A percentile compares a stretch with the other conserved stretches of the same genome.
phyloP scores from a whole-genome alignment of 202 grass and related monocot genomes.

The Cymbopogon flexuosus region DNA sequence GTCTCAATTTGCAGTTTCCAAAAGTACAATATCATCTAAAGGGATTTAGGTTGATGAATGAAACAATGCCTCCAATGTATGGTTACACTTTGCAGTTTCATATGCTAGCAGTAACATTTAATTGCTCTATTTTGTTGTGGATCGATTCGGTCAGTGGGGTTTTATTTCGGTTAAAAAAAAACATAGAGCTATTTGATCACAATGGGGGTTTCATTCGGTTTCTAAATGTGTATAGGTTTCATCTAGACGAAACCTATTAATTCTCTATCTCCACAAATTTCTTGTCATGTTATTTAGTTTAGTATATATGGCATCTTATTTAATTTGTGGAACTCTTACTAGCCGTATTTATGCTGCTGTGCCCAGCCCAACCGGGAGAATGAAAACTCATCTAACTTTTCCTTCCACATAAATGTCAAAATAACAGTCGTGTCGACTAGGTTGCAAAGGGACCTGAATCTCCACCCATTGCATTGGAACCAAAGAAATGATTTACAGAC shows the following conservation, averaged over 20 bases:
- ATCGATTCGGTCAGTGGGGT: neutral
- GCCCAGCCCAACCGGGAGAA: neutral
- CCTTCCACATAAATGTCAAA: slow-evolving; percentile 51
- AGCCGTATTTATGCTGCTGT: no score
- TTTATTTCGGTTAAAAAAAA: neutral
- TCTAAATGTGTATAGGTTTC: neutral
- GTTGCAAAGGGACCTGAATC: neutral
- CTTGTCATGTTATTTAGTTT: neutral
- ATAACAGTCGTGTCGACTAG: slow-evolving; percentile 45
- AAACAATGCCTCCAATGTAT: neutral
- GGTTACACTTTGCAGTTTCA: neutral
- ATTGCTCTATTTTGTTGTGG: neutral
- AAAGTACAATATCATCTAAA: neutral
- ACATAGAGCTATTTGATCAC: neutral
- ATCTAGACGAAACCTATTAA: neutral
- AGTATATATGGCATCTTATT: slow-evolving; percentile 14
- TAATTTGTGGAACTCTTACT: neutral
- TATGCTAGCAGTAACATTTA: neutral
- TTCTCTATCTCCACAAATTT: neutral
- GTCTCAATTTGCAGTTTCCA: neutral
- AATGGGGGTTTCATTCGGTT: no score
- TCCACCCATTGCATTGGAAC: slow-evolving; percentile 21
- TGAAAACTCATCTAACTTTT: slow-evolving; percentile 47
- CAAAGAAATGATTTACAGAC: neutral
- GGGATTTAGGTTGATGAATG: neutral